Base-by-base conservation (phyloP, 495 filamentous ascomycete genomes). In the Echria macrotheca region DNA sequence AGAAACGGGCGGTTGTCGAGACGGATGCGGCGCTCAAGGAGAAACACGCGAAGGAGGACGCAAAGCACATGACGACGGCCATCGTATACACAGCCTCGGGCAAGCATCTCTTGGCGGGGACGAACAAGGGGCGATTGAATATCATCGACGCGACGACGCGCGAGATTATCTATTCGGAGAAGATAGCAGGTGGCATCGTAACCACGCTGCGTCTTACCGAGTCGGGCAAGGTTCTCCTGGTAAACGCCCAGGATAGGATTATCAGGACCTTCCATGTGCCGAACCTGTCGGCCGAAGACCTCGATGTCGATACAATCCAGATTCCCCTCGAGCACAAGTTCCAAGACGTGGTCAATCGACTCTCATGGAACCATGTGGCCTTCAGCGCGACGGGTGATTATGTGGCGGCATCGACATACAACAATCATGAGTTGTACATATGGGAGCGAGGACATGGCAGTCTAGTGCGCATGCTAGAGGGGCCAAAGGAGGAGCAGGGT, bases 401-500 rank as follows among this genome's bases (percentile, higher is more conserved):
- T 58, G 85, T 97, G 32, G 86, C 87, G 7, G 94, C 94, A 14
- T 90, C 86, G 19, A 96, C 93, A 1, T 94, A 85, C 65, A 96
- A 95, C 74, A 97, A 96, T 62, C 88, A 95, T 47, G 91, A 97
- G 61, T 86, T 99, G 51, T 97, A 97, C 67, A 88, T 99, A 37
- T 99, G 93, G 93, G 93, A 99, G 69, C 81, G 93, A 40, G 84
- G 82, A 42, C 84, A 89, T 60, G 93, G 91, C n/a, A 91, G 86
- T 53, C 70, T 99, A 15, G 90, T 95, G 39, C 91, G 94, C 66
- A 97, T 99, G 70, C 73, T 97, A 14, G 93, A 99, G 63, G 90
- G 90, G 0, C 87, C 91, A 7, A 89, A 89, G 50, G 93, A 99
- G 66, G 93, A 99, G 63, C 79, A 95, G 25, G 90, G 89, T 17